A percentile compares a stretch with the other conserved stretches of the same genome.
These are phyloP conservation scores for Hapsidospora chrysogenum DNA, from an alignment of 495 filamentous ascomycete genomes.

Conservation along the genomic window DNA sequence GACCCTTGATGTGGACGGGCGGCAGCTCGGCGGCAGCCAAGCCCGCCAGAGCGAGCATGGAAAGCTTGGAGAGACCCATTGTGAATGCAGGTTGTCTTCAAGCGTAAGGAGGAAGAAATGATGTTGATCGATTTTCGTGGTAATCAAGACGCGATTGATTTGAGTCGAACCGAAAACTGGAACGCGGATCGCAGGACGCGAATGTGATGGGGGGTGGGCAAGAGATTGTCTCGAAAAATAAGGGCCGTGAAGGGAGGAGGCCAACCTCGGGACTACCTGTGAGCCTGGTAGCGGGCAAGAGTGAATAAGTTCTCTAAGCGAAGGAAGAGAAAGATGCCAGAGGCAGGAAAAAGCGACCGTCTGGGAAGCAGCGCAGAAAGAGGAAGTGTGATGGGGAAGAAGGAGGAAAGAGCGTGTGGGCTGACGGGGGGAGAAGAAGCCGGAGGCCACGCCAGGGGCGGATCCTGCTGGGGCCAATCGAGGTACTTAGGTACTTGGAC, in stretches of 20 bases:
- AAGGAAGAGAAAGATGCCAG: background rate
- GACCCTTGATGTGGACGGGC: constrained; percentile 15
- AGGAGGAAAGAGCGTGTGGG: too few relatives aligned
- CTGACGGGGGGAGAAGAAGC: too few relatives aligned
- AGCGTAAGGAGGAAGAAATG: background rate
- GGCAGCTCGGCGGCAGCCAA: constrained; percentile 1
- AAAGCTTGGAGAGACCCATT: constrained; percentile 3
- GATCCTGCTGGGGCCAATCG: too few relatives aligned
- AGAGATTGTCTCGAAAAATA: background rate
- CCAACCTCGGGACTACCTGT: background rate
- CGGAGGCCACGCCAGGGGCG: too few relatives aligned
- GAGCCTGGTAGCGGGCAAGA: background rate
- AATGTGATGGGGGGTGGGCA: background rate
- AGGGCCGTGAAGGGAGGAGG: background rate
- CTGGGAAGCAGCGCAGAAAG: too few relatives aligned
- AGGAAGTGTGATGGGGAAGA: too few relatives aligned
- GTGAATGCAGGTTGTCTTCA: background rate
- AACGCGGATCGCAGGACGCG: background rate
- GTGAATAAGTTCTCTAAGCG: background rate
- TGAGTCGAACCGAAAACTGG: too few relatives aligned
- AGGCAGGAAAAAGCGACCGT: background rate
- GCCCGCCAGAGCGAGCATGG: constrained; percentile 3
- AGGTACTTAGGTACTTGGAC: too few relatives aligned
- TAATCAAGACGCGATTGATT: too few relatives aligned
- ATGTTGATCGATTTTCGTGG: background rate